Evolutionary conservation across 2,329 filamentous ascomycete species (phyloP).

Genomic region (Neonectria faginata): DNA sequence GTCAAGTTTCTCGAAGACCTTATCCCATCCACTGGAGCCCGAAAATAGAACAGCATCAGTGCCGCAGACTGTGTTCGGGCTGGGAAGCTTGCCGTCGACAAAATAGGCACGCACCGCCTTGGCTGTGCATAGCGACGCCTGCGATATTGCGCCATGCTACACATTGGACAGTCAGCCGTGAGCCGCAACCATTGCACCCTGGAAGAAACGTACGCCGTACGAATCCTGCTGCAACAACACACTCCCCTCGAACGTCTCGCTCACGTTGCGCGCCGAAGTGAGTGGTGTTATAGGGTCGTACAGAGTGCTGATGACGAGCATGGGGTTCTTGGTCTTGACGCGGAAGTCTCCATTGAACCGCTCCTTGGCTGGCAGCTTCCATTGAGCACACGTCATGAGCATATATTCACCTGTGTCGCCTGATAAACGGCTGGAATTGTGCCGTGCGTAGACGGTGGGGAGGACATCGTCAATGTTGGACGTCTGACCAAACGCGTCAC

Average conservation of each 20-base stretch:
- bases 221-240: too few species aligned
- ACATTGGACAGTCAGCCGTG: background rate
- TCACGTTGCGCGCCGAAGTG: too few species aligned
- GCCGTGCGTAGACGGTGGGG: constrained; percentile 40
- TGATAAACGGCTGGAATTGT: constrained; percentile 44
- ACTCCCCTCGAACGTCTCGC: too few species aligned
- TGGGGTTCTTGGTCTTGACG: too few species aligned
- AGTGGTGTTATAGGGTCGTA: too few species aligned
- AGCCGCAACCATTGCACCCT: constrained; percentile 41
- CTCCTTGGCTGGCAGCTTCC: constrained; percentile 38
- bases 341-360: too few species aligned
- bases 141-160: constrained; percentile 22
- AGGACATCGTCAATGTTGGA: constrained; percentile 45
- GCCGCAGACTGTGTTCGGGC: constrained; percentile 30
- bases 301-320: too few species aligned
- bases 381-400: constrained; percentile 51
- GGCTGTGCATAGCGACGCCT: constrained; percentile 34
- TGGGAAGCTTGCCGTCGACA: constrained; percentile 31
- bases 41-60: constrained; percentile 26
- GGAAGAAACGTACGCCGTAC: too few species aligned
- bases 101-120: constrained; percentile 33
- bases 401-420: constrained; percentile 35
- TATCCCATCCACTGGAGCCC: constrained; percentile 31
- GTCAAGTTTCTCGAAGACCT: constrained; percentile 19
- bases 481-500: constrained; percentile 47